Base-by-base conservation (phyloP, 1,284 basidiomycete genomes). In the Schizopora paradoxa region DNA sequence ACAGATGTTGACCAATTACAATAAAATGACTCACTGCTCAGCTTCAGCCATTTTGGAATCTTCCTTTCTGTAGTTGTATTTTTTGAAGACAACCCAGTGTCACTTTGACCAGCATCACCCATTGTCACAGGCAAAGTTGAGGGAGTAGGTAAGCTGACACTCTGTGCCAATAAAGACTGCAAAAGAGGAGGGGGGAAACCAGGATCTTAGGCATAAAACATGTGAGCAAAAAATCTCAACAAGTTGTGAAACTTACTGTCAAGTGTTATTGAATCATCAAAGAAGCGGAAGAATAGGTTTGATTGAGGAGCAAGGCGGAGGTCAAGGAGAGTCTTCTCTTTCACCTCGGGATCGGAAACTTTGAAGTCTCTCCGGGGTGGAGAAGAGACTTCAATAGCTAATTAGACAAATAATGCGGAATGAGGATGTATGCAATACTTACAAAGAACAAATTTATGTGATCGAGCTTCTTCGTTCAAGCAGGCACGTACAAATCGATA, bases 391-490 rank as follows among this genome's bases (percentile, higher is more conserved):
- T 14, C 16, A 23, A 29, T 26, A 27, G 18, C 21, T 18, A 35
- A 14, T 46, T 36, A 23, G 38, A 40, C 31, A 40, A 48, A 21
- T 29, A 35, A 14, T 6, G 11, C 21, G 14, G 27, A 33, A 36
- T 21, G 18, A 38, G 21, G 8, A 25, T 21, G 8, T 42, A 47
- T 35, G 45, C 41, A 38, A 14, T 28, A 69, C 82, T 41, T 57
- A 91, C 88, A 94, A 38, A 93, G 70, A 19, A 90, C 73, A 56
- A 91, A 92, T 53, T 87, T 86, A 63, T 81, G 77, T 3, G 77
- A 69, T 57, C 83, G 80, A 26, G 80, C 76, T 51, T 86, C 82
- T 41, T 88, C 84, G 29, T 76, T 69, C 33, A 94, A 65, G 18
- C 76, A 76, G n/a, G 70, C 65, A 18, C 86, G 76, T 35, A 93